phyloP scores from a whole-genome alignment of 257 asterid species.

The Penstemon davidsonii region DNA sequence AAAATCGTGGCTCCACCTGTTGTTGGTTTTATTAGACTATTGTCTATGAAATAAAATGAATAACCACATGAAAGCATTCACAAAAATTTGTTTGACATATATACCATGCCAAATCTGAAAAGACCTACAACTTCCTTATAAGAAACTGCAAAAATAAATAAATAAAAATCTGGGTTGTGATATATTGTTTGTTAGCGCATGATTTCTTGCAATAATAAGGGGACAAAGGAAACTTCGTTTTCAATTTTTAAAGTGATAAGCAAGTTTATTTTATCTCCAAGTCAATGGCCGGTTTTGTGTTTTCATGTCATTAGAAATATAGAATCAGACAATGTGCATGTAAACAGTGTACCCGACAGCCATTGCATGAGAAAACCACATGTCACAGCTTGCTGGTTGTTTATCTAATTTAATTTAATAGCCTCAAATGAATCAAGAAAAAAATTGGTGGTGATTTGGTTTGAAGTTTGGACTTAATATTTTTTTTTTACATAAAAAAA shows the following conservation, averaged over 20 bases:
- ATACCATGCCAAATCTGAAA: slow-evolving; percentile 16
- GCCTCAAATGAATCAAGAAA: no score
- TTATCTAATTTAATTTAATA: no score
- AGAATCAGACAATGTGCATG: slow-evolving; percentile 35
- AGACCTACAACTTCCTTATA: slow-evolving; percentile 14
- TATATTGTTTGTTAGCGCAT: slow-evolving; percentile 25
- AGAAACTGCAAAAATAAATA: slow-evolving; percentile 4
- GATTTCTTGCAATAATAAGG: slow-evolving; percentile 28
- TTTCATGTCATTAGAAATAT: not conserved
- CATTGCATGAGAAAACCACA: slow-evolving; percentile 18
- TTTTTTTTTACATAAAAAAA: no score
- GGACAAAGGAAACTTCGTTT: slow-evolving; percentile 33
- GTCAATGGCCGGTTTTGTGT: slow-evolving; percentile 36
- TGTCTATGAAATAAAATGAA: slow-evolving; percentile 14
- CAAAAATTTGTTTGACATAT: slow-evolving; percentile 23
- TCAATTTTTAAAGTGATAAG: slow-evolving; percentile 13
- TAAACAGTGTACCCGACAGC: slow-evolving; percentile 24
- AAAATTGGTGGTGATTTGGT: no score
- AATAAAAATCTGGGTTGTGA: not conserved
- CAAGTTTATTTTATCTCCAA: slow-evolving; percentile 17
- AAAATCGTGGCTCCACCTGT: not conserved
- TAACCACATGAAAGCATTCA: slow-evolving; percentile 1
- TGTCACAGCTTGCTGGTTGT: no score
- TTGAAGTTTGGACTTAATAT: no score
- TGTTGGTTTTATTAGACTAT: not conserved